A percentile compares a stretch with the other conserved stretches of the same genome.
These are phyloP conservation scores for Diaporthe sp. DNA, from an alignment of 2,329 filamentous ascomycete species.

Conservation along the genomic window DNA sequence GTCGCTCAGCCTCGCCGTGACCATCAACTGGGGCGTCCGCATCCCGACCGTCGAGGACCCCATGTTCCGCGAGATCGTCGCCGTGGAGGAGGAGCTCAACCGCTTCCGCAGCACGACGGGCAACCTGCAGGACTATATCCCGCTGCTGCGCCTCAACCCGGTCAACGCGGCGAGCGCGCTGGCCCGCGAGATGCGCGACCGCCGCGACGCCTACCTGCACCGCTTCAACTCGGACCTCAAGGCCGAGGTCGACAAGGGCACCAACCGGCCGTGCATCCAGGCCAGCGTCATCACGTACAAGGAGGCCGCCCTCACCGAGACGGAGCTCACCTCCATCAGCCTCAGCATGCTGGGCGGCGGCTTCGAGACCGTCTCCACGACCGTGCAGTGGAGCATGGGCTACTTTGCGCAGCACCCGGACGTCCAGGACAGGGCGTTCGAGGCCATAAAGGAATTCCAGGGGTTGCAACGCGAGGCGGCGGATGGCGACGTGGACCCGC, in stretches of 20 bases:
- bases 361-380: slow-evolving; percentile 40
- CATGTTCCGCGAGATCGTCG: slow-evolving; percentile 42
- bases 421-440: slow-evolving; percentile 70
- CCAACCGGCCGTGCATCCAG: slow-evolving; percentile 41
- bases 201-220: slow-evolving; percentile 38
- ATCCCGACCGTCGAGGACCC: slow-evolving; percentile 42
- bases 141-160: slow-evolving; percentile 39
- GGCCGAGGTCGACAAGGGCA: slow-evolving; percentile 34
- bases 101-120: slow-evolving; percentile 41
- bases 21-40: slow-evolving; percentile 44
- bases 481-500: slow-evolving; percentile 60
- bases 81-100: slow-evolving; percentile 43
- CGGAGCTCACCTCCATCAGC: slow-evolving; percentile 58
- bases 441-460: slow-evolving; percentile 65
- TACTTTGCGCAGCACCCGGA: slow-evolving; percentile 56
- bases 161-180: slow-evolving; percentile 34
- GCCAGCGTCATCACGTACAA: slow-evolving; percentile 40
- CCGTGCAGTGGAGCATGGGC: slow-evolving; percentile 43
- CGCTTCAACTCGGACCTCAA: slow-evolving; percentile 36
- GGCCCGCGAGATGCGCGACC: slow-evolving; percentile 39
- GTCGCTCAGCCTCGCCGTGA: slow-evolving; percentile 42
- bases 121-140: slow-evolving; percentile 41
- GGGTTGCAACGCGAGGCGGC: neutral
- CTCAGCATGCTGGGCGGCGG: slow-evolving; percentile 66
- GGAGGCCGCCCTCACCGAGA: slow-evolving; percentile 39